phyloP scores from a whole-genome alignment of 169 alveolate species.

The Plasmodium knowlesi region DNA sequence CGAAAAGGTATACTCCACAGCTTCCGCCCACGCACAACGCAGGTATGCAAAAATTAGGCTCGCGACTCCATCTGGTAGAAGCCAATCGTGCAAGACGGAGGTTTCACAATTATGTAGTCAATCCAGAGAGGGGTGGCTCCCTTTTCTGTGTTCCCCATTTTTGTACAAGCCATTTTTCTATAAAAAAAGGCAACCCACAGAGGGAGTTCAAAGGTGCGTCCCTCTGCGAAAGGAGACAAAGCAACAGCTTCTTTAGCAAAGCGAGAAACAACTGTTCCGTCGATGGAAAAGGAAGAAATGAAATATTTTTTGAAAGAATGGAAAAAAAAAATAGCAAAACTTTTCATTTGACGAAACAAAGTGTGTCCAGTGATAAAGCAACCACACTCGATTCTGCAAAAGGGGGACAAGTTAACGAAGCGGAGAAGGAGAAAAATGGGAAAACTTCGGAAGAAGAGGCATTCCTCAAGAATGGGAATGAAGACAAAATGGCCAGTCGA shows the following conservation, averaged over 20 bases:
- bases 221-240: background rate
- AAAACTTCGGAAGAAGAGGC: background rate
- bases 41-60: conserved; percentile 1
- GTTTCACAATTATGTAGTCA: background rate
- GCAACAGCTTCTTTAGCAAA: background rate
- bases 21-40: background rate
- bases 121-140: background rate
- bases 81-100: background rate
- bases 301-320: conserved; percentile 28
- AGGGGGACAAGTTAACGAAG: background rate
- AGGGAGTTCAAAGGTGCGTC: background rate
- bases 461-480: background rate
- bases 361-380: background rate
- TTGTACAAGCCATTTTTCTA: background rate
- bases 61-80: background rate
- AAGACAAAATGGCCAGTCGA: background rate
- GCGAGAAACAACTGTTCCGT: background rate
- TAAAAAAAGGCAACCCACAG: background rate
- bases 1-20: background rate
- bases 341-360: background rate
- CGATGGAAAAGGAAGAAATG: background rate
- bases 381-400: background rate
- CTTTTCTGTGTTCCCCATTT: background rate
- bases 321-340: background rate
- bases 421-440: background rate